phyloP scores from a whole-genome alignment of 139 green algal species.

The Ettlia oleoabundans region DNA sequence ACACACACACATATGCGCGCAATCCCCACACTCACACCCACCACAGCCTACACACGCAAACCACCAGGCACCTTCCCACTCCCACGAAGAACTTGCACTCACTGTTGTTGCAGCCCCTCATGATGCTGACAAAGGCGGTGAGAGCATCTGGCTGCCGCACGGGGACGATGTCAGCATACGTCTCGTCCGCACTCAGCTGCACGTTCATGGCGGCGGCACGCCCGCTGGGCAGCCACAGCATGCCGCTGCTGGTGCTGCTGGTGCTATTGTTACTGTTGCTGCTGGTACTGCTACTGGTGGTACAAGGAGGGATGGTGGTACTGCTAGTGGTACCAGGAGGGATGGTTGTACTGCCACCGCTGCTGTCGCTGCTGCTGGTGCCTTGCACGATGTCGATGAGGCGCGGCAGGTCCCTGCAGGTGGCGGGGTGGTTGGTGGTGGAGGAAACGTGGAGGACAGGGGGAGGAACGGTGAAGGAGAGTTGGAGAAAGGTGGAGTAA shows the following conservation, averaged over 20 bases:
- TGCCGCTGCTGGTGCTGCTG: not conserved
- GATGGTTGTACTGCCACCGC: not conserved
- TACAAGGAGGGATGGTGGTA: not conserved
- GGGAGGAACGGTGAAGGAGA: not conserved
- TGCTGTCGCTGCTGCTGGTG: not conserved
- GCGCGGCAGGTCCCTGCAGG: constrained; percentile 76
- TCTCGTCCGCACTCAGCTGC: constrained; percentile 84
- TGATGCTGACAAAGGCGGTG: constrained; percentile 83
- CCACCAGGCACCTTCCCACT: too few species aligned
- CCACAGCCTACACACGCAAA: too few species aligned
- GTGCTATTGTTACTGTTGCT: not conserved
- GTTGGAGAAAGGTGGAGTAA: not conserved
- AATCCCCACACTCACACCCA: too few species aligned
- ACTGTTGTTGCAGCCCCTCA: constrained; percentile 94
- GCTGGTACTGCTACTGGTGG: constrained; percentile 10
- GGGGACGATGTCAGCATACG: constrained; percentile 88
- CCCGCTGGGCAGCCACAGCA: not conserved
- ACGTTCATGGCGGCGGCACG: constrained; percentile 77
- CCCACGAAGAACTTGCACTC: too few species aligned
- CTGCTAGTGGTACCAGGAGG: not conserved
- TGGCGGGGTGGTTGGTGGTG: too few species aligned
- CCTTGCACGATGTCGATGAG: constrained; percentile 73
- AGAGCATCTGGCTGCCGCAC: constrained; percentile 53
- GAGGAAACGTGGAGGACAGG: not conserved
- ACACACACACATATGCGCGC: too few species aligned